Evolutionary conservation across 2,329 filamentous ascomycete species (phyloP), one percentile per base, ranked within the genome.

Genomic region (Lojkania enalia): DNA sequence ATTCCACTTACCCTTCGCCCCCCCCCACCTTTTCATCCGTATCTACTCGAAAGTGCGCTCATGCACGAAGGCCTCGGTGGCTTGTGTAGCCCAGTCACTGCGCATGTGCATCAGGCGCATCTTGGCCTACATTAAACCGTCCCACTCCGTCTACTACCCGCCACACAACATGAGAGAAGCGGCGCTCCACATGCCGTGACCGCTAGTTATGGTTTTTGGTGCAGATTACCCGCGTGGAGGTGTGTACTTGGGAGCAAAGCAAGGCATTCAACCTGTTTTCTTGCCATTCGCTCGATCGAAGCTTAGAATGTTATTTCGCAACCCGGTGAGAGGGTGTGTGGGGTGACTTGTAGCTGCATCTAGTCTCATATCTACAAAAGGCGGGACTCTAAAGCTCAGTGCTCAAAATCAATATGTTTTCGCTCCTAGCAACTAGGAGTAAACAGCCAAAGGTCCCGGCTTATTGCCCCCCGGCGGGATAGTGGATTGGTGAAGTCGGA

Each of bases 81-180:
- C 39, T 29, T 48, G 52, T 47, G 55, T 57, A 58, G 54, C 60
- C n/a, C 55, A 59, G 52, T 58, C 46, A 55, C 40, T 46, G 49
- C 52, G 46, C 49, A 49, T 54, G 44, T 49, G 49, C 46, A 53
- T 46, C 45, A 44, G 20, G 44, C 44, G 47, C 21, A 39, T 35
- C 49, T 55, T 54, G 53, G 52, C 59, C 47, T 42, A 52, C 37
- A 46, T 48, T 20, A 44, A 52, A 40, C 54, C 55, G 39, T 40
- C 20, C 35, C 39, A 39, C 44, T 53, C 53, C 54, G 35, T 16
- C 37, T 37, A 38, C 43, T 52, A 52, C 51, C 52, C 33, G 40
- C 45, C 42, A 49, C 49, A 58, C 43, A 38, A 35, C 44, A 46
- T 39, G 42, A 44, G 23, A 7, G 44, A 21, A 30, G 15, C 39